Conservation (phyloP, 208 protist genomes). For the Crithidia mellificae region DNA sequence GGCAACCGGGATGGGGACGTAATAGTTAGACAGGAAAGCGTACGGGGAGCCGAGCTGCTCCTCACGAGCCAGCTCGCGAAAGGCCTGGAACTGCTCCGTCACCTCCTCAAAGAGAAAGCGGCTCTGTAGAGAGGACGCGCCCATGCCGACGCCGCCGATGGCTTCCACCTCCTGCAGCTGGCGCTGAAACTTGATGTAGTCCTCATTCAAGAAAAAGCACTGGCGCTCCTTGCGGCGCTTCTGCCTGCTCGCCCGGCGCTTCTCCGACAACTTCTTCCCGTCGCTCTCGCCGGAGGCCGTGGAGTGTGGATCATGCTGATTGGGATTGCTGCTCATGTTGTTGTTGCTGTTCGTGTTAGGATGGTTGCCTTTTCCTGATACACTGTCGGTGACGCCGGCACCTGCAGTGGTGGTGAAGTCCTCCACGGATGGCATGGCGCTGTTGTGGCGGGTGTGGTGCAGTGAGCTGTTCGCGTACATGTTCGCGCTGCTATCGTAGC, state of each 20-base stretch:
- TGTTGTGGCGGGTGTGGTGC: constrained; percentile 16
- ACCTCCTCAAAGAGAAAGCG: constrained; percentile 66
- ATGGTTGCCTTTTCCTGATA: not conserved
- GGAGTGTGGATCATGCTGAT: too few relatives aligned
- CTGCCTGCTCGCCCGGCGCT: not conserved
- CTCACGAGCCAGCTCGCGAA: constrained; percentile 55
- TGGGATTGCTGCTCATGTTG: too few relatives aligned
- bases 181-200: constrained; percentile 54
- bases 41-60: constrained; percentile 73
- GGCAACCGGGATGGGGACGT: constrained; percentile 58
- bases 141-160: constrained; percentile 25
- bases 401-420: not conserved
- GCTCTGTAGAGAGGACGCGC: constrained; percentile 39
- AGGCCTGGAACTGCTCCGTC: constrained; percentile 77
- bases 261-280: constrained; percentile 15
- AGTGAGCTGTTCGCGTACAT: not conserved
- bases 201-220: constrained; percentile 45
- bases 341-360: not conserved
- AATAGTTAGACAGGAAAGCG: constrained; percentile 79
- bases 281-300: not conserved
- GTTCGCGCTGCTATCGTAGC: constrained; percentile 6
- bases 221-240: constrained; percentile 14
- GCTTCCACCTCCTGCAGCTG: constrained; percentile 44
- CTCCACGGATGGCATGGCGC: constrained; percentile 10
- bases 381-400: not conserved